Percentiles rank a stretch among this genome's conserved stretches.
phyloP scores from a whole-genome alignment of 2,329 filamentous ascomycete genomes.

The Phyllosticta paracitricarpa region DNA sequence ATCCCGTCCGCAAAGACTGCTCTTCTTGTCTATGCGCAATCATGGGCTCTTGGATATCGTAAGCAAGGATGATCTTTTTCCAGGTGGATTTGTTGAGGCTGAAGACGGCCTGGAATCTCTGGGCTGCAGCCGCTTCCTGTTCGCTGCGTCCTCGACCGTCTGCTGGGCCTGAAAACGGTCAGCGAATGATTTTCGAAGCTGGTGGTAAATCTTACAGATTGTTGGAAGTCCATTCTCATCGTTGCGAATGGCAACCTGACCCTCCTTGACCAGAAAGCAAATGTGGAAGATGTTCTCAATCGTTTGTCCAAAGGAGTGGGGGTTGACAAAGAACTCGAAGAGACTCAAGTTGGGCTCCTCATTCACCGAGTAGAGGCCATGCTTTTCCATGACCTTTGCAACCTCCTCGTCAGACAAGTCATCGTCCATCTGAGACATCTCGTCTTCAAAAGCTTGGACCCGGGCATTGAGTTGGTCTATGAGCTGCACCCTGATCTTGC shows the following conservation, averaged over 20 bases:
- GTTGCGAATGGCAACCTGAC: slow-evolving; percentile 60
- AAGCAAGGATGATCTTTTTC: slow-evolving; percentile 65
- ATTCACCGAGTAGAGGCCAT: slow-evolving; percentile 48
- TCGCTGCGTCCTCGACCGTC: slow-evolving; percentile 40
- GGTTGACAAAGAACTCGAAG: slow-evolving; percentile 84
- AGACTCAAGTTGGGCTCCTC: slow-evolving; percentile 58
- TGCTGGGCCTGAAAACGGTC: slow-evolving; percentile 27
- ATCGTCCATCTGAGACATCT: slow-evolving; percentile 25
- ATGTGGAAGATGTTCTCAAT: slow-evolving; percentile 97
- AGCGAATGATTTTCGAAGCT: neutral
- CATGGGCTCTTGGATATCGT: slow-evolving; percentile 66
- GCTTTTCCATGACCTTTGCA: slow-evolving; percentile 49
- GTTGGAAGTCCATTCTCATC: slow-evolving; percentile 70
- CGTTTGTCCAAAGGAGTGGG: slow-evolving; percentile 81
- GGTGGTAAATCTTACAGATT: slow-evolving; percentile 52
- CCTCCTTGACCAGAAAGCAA: slow-evolving; percentile 86
- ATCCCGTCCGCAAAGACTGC: slow-evolving; percentile 45
- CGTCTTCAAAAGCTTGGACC: slow-evolving; percentile 34
- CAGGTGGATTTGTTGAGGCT: slow-evolving; percentile 79
- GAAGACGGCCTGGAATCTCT: slow-evolving; percentile 71
- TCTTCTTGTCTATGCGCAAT: slow-evolving; percentile 71
- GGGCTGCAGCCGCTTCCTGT: slow-evolving; percentile 47
- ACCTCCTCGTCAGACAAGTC: slow-evolving; percentile 30
- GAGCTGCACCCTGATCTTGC: slow-evolving; percentile 59
- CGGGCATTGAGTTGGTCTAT: slow-evolving; percentile 26